phyloP scores from a whole-genome alignment of 1,284 basidiomycete species.

The Apiotrichum montevideense region DNA sequence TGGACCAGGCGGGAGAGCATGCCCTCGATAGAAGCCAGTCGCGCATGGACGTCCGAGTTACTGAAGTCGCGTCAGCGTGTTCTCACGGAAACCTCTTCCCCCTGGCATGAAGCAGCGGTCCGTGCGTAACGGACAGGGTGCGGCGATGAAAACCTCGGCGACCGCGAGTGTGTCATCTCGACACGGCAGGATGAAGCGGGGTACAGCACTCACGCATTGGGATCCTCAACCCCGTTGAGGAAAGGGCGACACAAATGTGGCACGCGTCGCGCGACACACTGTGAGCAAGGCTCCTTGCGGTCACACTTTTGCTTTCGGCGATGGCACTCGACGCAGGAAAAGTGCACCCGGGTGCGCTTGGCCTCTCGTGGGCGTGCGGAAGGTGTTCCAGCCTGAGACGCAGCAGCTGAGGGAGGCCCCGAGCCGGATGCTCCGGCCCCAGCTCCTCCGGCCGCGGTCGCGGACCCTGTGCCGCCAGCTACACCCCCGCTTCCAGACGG shows the following conservation, averaged over 20 bases:
- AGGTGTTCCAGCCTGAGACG: not conserved
- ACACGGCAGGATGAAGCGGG: not conserved
- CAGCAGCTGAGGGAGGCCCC: not conserved
- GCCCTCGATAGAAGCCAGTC: slow-evolving; percentile 44
- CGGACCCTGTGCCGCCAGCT: not conserved
- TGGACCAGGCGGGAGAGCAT: slow-evolving; percentile 41
- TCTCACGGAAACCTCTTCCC: too few relatives aligned
- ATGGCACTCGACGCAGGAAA: slow-evolving; percentile 47
- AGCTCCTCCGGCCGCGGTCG: slow-evolving; percentile 21
- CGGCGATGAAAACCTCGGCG: too few relatives aligned
- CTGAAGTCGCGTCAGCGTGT: slow-evolving; percentile 12
- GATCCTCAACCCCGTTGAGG: slow-evolving; percentile 48
- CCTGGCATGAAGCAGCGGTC: too few relatives aligned
- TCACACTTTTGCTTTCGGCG: slow-evolving; percentile 47
- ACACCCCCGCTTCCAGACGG: not conserved
- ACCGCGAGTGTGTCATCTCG: not conserved
- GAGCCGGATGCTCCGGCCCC: slow-evolving; percentile 22
- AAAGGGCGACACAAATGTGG: slow-evolving; percentile 49
- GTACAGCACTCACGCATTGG: slow-evolving; percentile 38
- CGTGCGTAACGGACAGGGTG: too few relatives aligned
- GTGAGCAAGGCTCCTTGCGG: slow-evolving; percentile 46
- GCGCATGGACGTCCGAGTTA: slow-evolving; percentile 44
- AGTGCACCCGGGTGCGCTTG: slow-evolving; percentile 46
- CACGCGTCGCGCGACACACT: slow-evolving; percentile 47
- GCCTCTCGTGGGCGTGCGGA: slow-evolving; percentile 17